Conservation (phyloP, 1,139 yeast species). For the Taphrina betulina region DNA sequence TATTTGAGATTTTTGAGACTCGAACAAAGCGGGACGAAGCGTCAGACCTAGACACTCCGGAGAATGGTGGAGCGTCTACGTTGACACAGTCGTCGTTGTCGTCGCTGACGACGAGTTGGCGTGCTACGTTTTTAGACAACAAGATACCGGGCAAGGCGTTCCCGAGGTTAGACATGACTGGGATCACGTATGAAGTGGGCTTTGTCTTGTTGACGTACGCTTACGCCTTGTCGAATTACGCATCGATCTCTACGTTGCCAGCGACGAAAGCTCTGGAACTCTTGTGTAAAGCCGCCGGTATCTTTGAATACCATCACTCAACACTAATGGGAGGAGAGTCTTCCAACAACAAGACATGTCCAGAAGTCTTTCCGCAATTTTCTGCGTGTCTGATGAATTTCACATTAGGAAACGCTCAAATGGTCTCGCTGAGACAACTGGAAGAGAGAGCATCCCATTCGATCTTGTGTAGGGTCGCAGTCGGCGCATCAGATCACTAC, state of each 20-base stretch:
- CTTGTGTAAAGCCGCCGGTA: slow-evolving; percentile 22
- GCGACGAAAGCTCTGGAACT: neutral
- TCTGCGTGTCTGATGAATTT: slow-evolving; percentile 1
- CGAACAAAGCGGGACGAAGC: neutral
- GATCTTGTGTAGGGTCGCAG: slow-evolving; percentile 18
- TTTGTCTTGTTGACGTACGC: slow-evolving; percentile 29
- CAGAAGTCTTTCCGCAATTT: slow-evolving; percentile 21
- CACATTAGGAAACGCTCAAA: slow-evolving; percentile 18
- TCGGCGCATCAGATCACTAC: slow-evolving; percentile 22
- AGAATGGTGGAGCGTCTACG: neutral
- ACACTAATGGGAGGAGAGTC: neutral
- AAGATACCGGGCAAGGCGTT: slow-evolving; percentile 18
- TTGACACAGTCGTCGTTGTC: neutral
- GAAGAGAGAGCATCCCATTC: slow-evolving; percentile 13
- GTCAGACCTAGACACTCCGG: neutral
- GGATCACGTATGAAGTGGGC: slow-evolving; percentile 11
- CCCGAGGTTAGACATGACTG: slow-evolving; percentile 20
- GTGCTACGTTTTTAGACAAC: slow-evolving; percentile 20
- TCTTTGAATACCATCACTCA: neutral
- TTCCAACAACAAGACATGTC: neutral
- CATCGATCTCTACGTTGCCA: neutral
- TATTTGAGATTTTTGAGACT: slow-evolving; percentile 2
- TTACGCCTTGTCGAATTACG: slow-evolving; percentile 22
- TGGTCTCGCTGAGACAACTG: neutral
- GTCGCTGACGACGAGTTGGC: slow-evolving; percentile 11